Conservation (phyloP, 73 alveolate genomes). For the Durusdinium trenchii region DNA sequence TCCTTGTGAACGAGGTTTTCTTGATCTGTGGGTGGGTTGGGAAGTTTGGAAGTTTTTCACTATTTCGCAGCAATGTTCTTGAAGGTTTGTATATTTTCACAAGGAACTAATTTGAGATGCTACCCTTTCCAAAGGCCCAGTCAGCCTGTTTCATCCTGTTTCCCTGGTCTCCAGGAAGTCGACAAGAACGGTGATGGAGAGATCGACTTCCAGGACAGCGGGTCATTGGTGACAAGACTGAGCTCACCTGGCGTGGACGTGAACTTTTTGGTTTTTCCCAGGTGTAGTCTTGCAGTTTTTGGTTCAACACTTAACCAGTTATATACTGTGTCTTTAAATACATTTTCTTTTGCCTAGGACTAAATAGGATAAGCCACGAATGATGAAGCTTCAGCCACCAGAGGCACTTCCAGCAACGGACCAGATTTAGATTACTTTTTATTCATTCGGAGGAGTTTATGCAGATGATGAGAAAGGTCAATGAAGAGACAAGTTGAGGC, state of each 20-base stretch:
- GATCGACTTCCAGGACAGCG: constrained; percentile 97
- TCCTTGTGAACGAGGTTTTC: too few relatives aligned
- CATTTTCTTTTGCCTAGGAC: too few relatives aligned
- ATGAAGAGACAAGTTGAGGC: background rate
- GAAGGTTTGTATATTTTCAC: too few relatives aligned
- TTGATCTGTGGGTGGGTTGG: too few relatives aligned
- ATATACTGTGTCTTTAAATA: too few relatives aligned
- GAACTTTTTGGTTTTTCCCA: background rate
- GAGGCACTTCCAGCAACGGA: too few relatives aligned
- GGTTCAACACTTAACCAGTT: background rate
- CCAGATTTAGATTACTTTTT: too few relatives aligned
- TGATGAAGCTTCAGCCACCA: too few relatives aligned
- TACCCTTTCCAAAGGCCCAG: background rate
- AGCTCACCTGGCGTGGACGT: background rate
- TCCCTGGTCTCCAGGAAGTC: constrained; percentile 97
- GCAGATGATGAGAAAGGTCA: constrained; percentile 92
- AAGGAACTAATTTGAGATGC: too few relatives aligned
- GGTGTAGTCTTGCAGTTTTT: background rate
- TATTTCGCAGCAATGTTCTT: too few relatives aligned
- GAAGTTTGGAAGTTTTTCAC: too few relatives aligned
- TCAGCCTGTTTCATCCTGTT: background rate
- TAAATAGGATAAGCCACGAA: too few relatives aligned
- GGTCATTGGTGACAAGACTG: background rate
- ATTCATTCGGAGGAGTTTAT: constrained; percentile 38
- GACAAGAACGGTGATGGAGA: constrained; percentile 98